Evolutionary conservation across 2,329 filamentous ascomycete genomes (phyloP), one percentile per base, ranked within the genome.

Genomic region (Fusarium sp.): DNA sequence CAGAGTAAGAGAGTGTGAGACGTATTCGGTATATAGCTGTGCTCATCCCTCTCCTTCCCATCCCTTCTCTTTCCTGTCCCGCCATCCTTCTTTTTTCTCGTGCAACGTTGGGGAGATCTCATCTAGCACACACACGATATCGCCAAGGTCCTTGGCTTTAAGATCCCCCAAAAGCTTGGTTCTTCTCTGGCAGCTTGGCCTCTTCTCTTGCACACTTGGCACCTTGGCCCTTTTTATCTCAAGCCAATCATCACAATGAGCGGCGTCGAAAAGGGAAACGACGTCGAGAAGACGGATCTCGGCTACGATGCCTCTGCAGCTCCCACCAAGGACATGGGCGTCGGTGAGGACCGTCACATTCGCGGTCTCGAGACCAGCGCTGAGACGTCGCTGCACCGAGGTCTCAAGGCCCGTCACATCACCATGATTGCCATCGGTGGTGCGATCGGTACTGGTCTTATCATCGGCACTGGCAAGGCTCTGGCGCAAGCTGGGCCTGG

Each of bases 361-460:
- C 83, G 83, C 51, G 86, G 86, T 72, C 79, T 87, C 71, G 86
- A 88, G 83, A 88, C 86, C 22, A 84, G 82, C 58, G 78, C 82
- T 36, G 85, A 86, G 70, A 87, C 85, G 54, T 80, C 81, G 73
- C 83, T 88, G 63, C 86, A 87, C 66, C 84, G 86, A n/a, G 87
- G 86, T 30, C 85, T 88, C 75, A 86, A 87, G 79, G 85, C 87
- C 26, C 86, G 87, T 15, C 87, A 88, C 80, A 88, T 88, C 78
- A 87, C 85, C 78, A 88, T 88, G 87, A 88, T 88, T 82, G 92
- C 92, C 74, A 92, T 94, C 67, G 92, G 92, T 78, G 93, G 93
- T 80, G 92, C 92, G 70, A 90, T 94, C 68, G 92, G 90, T 63
- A 94, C 92, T 60, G 92, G 92, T 80, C 85, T 94, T 62, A 92